These are phyloP conservation scores for Apiotrichum sp. DNA, from an alignment of 1,284 basidiomycete genomes.

Conservation along the genomic window DNA sequence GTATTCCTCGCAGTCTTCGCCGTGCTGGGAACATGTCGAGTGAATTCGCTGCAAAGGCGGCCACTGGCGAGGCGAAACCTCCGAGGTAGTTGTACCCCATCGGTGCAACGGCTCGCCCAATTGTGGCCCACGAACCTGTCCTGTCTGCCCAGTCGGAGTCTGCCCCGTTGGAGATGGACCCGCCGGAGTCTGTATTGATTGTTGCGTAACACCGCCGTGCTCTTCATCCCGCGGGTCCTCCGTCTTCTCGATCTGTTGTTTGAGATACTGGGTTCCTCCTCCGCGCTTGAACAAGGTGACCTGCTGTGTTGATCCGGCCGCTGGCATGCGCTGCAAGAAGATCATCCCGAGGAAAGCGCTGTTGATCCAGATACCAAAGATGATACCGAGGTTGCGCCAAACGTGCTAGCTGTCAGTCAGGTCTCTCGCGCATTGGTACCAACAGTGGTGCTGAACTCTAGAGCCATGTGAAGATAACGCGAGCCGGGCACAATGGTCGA, in stretches of 20 bases:
- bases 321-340: slow-evolving; percentile 22
- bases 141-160: too few species aligned
- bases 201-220: background rate
- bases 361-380: slow-evolving; percentile 41
- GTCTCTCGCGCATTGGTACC: background rate
- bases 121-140: too few species aligned
- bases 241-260: background rate
- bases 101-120: background rate
- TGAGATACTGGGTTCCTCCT: slow-evolving; percentile 12
- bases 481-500: slow-evolving; percentile 57
- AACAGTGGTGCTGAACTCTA: slow-evolving; percentile 27
- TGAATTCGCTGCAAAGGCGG: background rate
- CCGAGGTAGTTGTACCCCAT: background rate
- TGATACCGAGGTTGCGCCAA: slow-evolving; percentile 51
- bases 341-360: slow-evolving; percentile 16
- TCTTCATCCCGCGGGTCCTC: background rate
- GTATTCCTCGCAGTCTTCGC: background rate
- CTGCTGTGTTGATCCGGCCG: slow-evolving; percentile 34
- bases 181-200: background rate
- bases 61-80: background rate
- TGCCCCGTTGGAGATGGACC: background rate
- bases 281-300: slow-evolving; percentile 36
- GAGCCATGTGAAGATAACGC: slow-evolving; percentile 55
- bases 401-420: slow-evolving; percentile 25
- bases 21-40: background rate